Conservation (phyloP, 805 yeast genomes). For the Wickerhamomyces ciferrii region DNA sequence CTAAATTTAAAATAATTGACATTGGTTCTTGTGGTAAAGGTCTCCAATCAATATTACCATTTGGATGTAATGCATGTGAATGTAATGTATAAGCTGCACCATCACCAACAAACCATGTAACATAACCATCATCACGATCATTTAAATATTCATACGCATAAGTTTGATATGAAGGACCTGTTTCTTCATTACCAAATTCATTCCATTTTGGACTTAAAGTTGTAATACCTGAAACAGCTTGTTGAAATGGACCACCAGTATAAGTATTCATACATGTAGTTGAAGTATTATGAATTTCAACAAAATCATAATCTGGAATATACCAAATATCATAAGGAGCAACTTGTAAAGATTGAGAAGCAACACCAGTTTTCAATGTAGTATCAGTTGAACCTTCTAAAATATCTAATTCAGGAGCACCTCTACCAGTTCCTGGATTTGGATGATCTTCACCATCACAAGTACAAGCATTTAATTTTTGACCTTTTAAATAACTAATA, state of each 20-base stretch:
- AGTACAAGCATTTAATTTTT: conserved; percentile 68
- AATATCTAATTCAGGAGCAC: conserved; percentile 94
- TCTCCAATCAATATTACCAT: conserved; percentile 87
- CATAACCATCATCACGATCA: conserved; percentile 66
- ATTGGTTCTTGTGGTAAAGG: conserved; percentile 85
- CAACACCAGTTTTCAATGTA: conserved; percentile 42
- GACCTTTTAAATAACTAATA: conserved; percentile 81
- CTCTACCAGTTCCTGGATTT: conserved; percentile 81
- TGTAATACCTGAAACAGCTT: conserved; percentile 82
- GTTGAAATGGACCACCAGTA: conserved; percentile 91
- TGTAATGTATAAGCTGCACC: conserved; percentile 69
- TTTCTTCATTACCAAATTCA: conserved; percentile 46
- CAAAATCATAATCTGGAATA: conserved; percentile 77
- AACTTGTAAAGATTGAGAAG: conserved; percentile 87
- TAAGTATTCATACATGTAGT: conserved; percentile 81
- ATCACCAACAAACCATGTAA: conserved; percentile 83
- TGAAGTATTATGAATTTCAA: conserved; percentile 64
- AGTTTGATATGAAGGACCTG: conserved; percentile 55
- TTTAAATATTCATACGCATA: conserved; percentile 76
- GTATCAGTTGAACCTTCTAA: conserved; percentile 78
- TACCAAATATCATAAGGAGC: conserved; percentile 97
- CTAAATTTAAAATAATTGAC: conserved; percentile 83
- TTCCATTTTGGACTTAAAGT: conserved; percentile 82
- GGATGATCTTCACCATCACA: conserved; percentile 87
- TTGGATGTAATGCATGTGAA: conserved; percentile 76